Conservation (phyloP, 2,329 filamentous ascomycete species). For the Pestalotiopsis fici region DNA sequence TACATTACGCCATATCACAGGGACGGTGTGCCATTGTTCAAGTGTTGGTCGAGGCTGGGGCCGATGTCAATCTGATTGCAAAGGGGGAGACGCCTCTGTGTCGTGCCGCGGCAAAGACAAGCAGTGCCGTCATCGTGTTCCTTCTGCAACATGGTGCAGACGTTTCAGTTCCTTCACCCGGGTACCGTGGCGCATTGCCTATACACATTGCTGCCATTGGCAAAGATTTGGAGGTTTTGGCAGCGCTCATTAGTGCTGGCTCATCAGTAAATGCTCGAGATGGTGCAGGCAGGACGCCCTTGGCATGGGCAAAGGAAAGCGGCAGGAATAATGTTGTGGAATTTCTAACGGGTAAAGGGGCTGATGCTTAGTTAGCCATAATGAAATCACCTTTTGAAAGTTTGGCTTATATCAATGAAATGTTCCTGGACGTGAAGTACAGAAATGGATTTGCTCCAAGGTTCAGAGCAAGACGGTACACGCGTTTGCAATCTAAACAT, state of each 20-base stretch:
- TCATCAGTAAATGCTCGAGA: constrained; percentile 19
- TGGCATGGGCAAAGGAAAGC: constrained; percentile 20
- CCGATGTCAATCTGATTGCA: constrained; percentile 20
- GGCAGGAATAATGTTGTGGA: constrained; percentile 18
- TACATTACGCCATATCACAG: constrained; percentile 23
- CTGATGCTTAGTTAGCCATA: not conserved
- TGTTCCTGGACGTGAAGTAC: no score
- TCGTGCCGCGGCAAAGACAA: constrained; percentile 21
- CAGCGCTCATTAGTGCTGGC: constrained; percentile 16
- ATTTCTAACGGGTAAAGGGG: constrained; percentile 20
- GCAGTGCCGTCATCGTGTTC: constrained; percentile 16
- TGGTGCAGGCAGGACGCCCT: constrained; percentile 19
- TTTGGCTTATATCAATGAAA: no score
- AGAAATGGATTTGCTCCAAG: no score
- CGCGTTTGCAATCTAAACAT: no score
- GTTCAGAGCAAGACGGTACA: no score
- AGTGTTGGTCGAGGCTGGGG: constrained; percentile 19
- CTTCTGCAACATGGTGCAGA: constrained; percentile 18
- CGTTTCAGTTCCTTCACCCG: constrained; percentile 17
- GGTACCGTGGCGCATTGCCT: constrained; percentile 19
- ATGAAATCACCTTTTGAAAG: no score
- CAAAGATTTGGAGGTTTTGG: constrained; percentile 15
- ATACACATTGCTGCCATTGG: constrained; percentile 24
- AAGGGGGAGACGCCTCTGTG: constrained; percentile 24
- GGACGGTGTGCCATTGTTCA: constrained; percentile 15